Base-by-base conservation (phyloP, 75 land plant genomes). In the Cunninghamia lanceolata region DNA sequence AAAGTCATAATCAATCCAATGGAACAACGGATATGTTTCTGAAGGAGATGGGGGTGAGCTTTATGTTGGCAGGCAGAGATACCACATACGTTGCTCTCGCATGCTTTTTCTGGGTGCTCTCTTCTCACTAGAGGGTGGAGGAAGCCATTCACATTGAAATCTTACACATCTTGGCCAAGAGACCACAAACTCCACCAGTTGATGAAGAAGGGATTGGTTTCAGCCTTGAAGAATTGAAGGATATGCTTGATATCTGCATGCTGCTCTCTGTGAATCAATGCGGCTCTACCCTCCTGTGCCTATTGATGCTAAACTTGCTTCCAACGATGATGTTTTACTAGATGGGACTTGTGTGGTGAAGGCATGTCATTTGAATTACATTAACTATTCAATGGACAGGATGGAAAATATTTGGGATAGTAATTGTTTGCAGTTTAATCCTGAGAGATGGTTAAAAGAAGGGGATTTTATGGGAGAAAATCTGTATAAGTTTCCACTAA, bases 211-310 rank as follows among this genome's bases (percentile, higher is more conserved):
- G 68, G 14, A 21, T 42, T 30, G 53, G 6, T 81, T 25, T 81
- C 25, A 15, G 46, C 47, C 30, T 40, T 83, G 94, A 91, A n/a
- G 83, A 94, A 83, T 73, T 94, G 36, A 83, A 73, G 54, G 85
- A 85, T 14, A 87, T 95, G 93, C 84, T n/a, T n/a, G 87, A 75
- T 95, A 94, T 84, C 80, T 92, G 32, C 92, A 95, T 35, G 95
- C 96, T 21, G 91, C 92, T 0, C 30, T 95, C 2, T 88, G 82
- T 35, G 96, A 95, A 86, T 88, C 87, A 71, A 84, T 92, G 90
- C 68, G 96, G 68, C 87, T 96, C 34, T 93, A 88, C 83, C 98
- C 98, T 25, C 90, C 96, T 3, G 94, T 96, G 45, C 98, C 93
- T 56, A 74, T 89, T 84, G 95, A 96, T 85, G 88, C 93, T 9